Percentiles rank a stretch among this genome's conserved stretches.
Conservation (phyloP, 345 rosid genomes). For the Microcos paniculata region DNA sequence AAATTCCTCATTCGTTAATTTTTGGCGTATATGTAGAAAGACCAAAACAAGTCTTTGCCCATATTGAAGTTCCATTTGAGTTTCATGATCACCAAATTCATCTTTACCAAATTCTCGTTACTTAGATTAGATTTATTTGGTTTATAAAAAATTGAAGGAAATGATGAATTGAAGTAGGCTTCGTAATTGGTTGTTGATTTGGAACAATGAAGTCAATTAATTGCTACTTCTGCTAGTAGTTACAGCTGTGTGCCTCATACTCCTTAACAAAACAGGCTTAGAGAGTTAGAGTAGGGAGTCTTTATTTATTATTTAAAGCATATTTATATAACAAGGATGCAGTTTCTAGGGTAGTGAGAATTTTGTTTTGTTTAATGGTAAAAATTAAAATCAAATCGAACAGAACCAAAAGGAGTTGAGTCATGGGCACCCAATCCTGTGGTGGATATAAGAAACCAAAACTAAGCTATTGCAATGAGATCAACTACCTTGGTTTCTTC, state of each 20-base stretch:
- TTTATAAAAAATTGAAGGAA: no score
- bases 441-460: neutral
- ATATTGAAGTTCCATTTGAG: neutral
- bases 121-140: no score
- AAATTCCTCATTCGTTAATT: neutral
- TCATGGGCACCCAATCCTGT: neutral
- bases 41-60: neutral
- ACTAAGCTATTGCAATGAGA: neutral
- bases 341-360: no score
- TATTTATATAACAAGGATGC: neutral
- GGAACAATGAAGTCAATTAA: no score
- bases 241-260: no score
- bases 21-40: neutral
- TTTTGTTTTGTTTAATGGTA: neutral
- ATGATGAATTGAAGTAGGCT: no score
- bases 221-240: no score
- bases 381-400: neutral
- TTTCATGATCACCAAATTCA: neutral
- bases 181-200: no score
- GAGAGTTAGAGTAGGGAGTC: no score
- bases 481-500: neutral
- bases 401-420: neutral
- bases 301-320: no score
- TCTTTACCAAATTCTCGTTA: neutral
- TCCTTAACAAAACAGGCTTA: no score